Conservation (phyloP, 2,329 filamentous ascomycete species). For the Cladosporium sp. region DNA sequence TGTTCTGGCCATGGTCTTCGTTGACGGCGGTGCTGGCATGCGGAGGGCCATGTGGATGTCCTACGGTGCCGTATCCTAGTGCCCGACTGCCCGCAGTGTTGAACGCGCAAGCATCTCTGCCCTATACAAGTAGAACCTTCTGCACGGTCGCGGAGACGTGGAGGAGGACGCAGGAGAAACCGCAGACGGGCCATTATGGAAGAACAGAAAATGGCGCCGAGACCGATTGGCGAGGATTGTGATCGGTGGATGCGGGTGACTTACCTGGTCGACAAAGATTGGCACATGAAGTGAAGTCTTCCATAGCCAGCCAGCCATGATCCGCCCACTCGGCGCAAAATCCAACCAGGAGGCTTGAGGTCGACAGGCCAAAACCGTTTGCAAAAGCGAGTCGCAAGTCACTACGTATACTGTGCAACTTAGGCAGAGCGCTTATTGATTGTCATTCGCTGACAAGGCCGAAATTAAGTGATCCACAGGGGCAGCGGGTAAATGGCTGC, state of each 20-base stretch:
- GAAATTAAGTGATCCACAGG: slow-evolving; percentile 1
- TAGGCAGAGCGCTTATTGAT: not conserved
- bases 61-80: slow-evolving; percentile 1
- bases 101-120: slow-evolving; percentile 11
- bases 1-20: slow-evolving; percentile 10
- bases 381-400: not conserved
- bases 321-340: no score
- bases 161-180: not conserved
- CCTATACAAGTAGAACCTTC: slow-evolving; percentile 1
- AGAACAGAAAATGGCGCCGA: not conserved
- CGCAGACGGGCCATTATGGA: not conserved
- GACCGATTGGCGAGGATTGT: not conserved
- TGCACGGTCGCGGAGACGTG: slow-evolving; percentile 11
- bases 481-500: slow-evolving; percentile 3
- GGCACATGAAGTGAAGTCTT: slow-evolving; percentile 3
- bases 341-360: no score
- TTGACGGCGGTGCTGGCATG: slow-evolving; percentile 3
- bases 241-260: not conserved
- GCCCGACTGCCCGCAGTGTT: slow-evolving; percentile 1
- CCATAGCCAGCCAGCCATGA: not conserved
- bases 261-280: not conserved
- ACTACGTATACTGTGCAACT: not conserved
- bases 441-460: slow-evolving; percentile 2
- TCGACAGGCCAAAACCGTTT: not conserved
- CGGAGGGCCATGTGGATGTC: slow-evolving; percentile 9